Conservation (phyloP, 495 filamentous ascomycete species). For the Neurospora intermedia region DNA sequence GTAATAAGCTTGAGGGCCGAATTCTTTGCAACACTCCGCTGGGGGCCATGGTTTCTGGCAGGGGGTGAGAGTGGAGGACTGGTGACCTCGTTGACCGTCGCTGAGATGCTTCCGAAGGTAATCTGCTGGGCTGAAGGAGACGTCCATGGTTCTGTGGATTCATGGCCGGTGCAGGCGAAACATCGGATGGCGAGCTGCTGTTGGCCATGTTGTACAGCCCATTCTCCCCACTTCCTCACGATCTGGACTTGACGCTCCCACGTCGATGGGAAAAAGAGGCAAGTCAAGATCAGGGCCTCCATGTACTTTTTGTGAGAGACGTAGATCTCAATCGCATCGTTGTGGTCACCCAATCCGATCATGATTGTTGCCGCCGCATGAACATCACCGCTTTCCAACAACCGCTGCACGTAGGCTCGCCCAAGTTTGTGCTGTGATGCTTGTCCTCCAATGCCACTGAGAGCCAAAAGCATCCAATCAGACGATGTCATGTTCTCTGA, state of each 20-base stretch:
- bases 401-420: conserved; percentile 81
- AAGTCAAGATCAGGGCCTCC: conserved; percentile 78
- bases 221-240: conserved; percentile 89
- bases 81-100: conserved; percentile 40
- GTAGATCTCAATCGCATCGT: conserved; percentile 95
- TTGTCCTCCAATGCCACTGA: conserved; percentile 74
- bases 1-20: conserved; percentile 92
- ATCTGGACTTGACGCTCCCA: conserved; percentile 86
- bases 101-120: conserved; percentile 39
- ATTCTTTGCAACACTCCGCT: conserved; percentile 56
- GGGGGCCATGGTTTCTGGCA: conserved; percentile 36
- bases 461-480: conserved; percentile 94
- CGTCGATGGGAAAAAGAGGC: conserved; percentile 60
- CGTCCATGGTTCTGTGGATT: conserved; percentile 69
- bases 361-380: conserved; percentile 87
- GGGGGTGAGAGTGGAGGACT: conserved; percentile 52
- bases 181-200: conserved; percentile 87
- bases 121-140: conserved; percentile 69
- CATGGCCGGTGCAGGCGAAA: conserved; percentile 70
- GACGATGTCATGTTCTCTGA: conserved; percentile 75
- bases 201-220: conserved; percentile 75
- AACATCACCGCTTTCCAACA: conserved; percentile 81
- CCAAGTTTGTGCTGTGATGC: conserved; percentile 82
- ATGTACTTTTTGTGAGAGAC: conserved; percentile 83
- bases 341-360: conserved; percentile 81